Percentiles rank a stretch among this genome's conserved stretches.
Conservation (phyloP, 2,329 filamentous ascomycete genomes). For the Stagonosporopsis chrysanthemi region DNA sequence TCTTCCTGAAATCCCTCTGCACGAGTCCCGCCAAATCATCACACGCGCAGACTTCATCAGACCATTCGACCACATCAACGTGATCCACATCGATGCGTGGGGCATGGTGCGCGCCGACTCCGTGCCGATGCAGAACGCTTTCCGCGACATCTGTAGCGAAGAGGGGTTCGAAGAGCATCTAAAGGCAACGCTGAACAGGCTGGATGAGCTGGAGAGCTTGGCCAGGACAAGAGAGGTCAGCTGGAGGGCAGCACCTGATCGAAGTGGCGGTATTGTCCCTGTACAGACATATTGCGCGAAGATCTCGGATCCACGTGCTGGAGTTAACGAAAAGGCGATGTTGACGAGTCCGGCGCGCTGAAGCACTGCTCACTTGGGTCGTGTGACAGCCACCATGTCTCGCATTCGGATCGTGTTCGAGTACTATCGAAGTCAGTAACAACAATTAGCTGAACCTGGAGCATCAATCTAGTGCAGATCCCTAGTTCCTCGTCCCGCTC, state of each 20-base stretch:
- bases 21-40: slow-evolving; percentile 73
- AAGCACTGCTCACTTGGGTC: background rate
- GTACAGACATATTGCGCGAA: slow-evolving; percentile 41
- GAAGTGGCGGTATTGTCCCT: slow-evolving; percentile 42
- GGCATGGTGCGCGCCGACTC: slow-evolving; percentile 90
- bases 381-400: background rate
- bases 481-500: no score
- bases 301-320: slow-evolving; percentile 20
- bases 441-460: background rate
- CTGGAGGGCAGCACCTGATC: slow-evolving; percentile 71
- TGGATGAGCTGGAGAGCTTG: slow-evolving; percentile 88
- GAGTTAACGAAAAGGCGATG: background rate
- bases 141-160: slow-evolving; percentile 77
- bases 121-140: slow-evolving; percentile 94
- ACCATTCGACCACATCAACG: slow-evolving; percentile 87
- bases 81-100: slow-evolving; percentile 89
- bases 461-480: background rate
- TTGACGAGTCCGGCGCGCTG: background rate
- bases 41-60: slow-evolving; percentile 93
- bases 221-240: slow-evolving; percentile 90
- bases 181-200: slow-evolving; percentile 81
- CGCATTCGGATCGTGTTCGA: background rate
- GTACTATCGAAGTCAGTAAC: background rate
- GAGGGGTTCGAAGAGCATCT: slow-evolving; percentile 83
- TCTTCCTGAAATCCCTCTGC: slow-evolving; percentile 71